Evolutionary conservation across 208 protist genomes (phyloP), one percentile per base, ranked within the genome.

Genomic region (Trypanosoma vivax): DNA sequence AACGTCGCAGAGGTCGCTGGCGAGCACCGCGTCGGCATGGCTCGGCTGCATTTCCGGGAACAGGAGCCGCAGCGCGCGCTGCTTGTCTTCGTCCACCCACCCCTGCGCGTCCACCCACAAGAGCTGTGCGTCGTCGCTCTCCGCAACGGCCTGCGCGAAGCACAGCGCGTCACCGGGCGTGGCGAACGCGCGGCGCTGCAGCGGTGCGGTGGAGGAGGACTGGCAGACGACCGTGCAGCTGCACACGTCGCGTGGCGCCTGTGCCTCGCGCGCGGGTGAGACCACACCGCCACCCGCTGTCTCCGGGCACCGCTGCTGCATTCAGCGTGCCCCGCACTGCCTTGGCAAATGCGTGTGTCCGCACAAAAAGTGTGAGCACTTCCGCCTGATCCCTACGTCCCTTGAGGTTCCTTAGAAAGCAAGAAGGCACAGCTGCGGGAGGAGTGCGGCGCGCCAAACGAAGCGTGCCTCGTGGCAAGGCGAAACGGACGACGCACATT

Each of bases 101-200:
- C 68, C 34, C 49, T 68, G 52, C 51, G 84, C 53, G 59, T 87
- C 76, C 9, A 87, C 53, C 83, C 83, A 87, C 24, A 84, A 43
- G 52, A 51, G 30, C 16, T 33, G 2, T 31, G 41, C 3, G 6
- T 55, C 39, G 16, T 42, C 2, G 24, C 2, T 16, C 10, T 10
- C 11, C 21, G 16, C 3, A 13, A 21, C 11, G 35, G 19, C 16
- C 21, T 3, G 43, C 18, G 46, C 5, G 33, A 46, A 47, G 5
- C 5, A 5, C 37, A 52, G 16, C 16, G 37, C 35, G 3, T 47
- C 55, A 5, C 41, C 46, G 18, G 55, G 4, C 5, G 45, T 54
- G 3, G 7, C 25, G 35, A 53, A 62, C 6, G 39, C n/a, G n/a
- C n/a, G 5, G 6, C 16, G 6, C n/a, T 43, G 39, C n/a, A 43